Conservation (phyloP, 2,329 filamentous ascomycete species). For the Nemania sp. region DNA sequence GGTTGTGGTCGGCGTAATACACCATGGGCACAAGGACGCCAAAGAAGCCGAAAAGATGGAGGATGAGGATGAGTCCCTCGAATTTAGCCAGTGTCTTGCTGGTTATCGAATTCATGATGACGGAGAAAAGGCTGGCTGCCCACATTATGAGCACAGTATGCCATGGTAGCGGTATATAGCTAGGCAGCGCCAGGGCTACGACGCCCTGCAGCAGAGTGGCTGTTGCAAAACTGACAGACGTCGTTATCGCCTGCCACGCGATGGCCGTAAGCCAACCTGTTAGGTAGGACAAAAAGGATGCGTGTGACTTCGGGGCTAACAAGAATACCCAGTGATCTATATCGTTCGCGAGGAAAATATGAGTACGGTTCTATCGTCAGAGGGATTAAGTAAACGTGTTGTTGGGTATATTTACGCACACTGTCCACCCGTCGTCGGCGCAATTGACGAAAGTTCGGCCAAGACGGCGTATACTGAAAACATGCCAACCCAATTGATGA, state of each 20-base stretch:
- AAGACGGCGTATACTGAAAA: slow-evolving; percentile 45
- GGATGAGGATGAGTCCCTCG: slow-evolving; percentile 1
- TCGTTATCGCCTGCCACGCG: background rate
- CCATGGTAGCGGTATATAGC: background rate
- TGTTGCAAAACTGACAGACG: background rate
- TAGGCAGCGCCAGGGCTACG: slow-evolving; percentile 23
- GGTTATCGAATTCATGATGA: background rate
- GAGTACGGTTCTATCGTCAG: background rate
- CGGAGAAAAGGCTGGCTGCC: background rate
- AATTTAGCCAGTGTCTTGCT: background rate
- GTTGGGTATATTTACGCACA: slow-evolving; percentile 12
- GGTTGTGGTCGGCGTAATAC: background rate
- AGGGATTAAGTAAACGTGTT: background rate
- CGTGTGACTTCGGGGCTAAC: background rate
- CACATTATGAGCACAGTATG: background rate
- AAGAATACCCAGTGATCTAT: slow-evolving; percentile 3
- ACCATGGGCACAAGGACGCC: slow-evolving; percentile 1
- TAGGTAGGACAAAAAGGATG: background rate
- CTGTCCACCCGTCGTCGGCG: slow-evolving; percentile 33
- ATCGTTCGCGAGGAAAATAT: background rate
- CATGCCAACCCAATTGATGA: slow-evolving; percentile 36
- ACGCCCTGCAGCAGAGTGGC: slow-evolving; percentile 27
- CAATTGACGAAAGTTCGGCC: slow-evolving; percentile 31
- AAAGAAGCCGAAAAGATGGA: slow-evolving; percentile 11
- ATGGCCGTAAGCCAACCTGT: background rate